Conservation (phyloP, 78 protist genomes). For the Dictyostelium capitatum region DNA sequence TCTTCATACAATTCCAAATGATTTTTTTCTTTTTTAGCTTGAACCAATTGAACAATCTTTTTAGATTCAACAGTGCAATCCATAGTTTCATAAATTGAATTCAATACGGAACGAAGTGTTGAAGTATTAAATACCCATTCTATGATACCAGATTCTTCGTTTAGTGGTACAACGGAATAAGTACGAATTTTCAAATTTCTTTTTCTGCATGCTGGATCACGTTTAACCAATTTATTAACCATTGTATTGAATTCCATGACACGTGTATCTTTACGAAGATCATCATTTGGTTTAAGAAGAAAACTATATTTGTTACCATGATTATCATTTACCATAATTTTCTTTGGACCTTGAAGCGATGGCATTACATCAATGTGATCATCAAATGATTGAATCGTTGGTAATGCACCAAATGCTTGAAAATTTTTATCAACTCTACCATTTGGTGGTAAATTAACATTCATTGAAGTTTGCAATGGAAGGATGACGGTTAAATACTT, state of each 20-base stretch:
- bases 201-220: slow-evolving; percentile 85
- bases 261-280: slow-evolving; percentile 95
- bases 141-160: slow-evolving; percentile 93
- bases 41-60: not conserved
- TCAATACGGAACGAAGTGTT: slow-evolving; percentile 49
- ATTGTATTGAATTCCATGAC: slow-evolving; percentile 93
- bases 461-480: slow-evolving; percentile 76
- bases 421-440: slow-evolving; percentile 17
- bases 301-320: slow-evolving; percentile 83
- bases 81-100: slow-evolving; percentile 23
- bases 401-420: slow-evolving; percentile 21
- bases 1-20: not conserved
- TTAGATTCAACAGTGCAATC: not conserved
- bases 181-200: slow-evolving; percentile 83
- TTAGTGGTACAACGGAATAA: slow-evolving; percentile 92
- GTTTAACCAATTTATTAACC: slow-evolving; percentile 86
- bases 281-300: slow-evolving; percentile 97
- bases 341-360: slow-evolving; percentile 93
- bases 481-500: slow-evolving; percentile 37
- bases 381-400: slow-evolving; percentile 60
- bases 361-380: slow-evolving; percentile 83
- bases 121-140: slow-evolving; percentile 94
- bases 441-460: slow-evolving; percentile 44
- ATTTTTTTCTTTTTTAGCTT: not conserved
- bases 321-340: slow-evolving; percentile 72